Conservation (phyloP, 306 rosid genomes). For the Myrica gale region DNA sequence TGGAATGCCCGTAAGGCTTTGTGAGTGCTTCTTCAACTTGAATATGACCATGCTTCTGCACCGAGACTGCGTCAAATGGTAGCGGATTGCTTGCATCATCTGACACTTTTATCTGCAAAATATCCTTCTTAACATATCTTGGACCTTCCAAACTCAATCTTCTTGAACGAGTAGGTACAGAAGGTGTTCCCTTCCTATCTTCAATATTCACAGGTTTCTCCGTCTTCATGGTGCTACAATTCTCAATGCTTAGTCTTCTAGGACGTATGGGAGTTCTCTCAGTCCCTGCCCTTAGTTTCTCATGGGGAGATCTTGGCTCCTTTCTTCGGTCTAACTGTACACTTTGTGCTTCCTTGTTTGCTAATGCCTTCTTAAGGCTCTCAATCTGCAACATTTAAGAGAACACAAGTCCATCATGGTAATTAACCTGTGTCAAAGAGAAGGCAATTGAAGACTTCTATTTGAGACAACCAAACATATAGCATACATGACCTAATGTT, state of each 20-base stretch:
- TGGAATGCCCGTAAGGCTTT: constrained; percentile 39
- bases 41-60: constrained; percentile 25
- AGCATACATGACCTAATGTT: background rate
- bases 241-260: constrained; percentile 69
- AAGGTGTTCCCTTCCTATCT: constrained; percentile 46
- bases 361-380: constrained; percentile 64
- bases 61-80: constrained; percentile 35
- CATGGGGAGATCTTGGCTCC: constrained; percentile 1
- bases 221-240: constrained; percentile 39
- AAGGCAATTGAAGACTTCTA: background rate
- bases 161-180: constrained; percentile 47
- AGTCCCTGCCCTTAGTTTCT: constrained; percentile 22
- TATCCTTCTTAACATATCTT: constrained; percentile 55
- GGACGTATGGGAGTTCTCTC: constrained; percentile 14
- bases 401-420: background rate
- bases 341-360: constrained; percentile 2
- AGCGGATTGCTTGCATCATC: constrained; percentile 39
- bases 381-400: constrained; percentile 53
- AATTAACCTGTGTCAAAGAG: constrained; percentile 9
- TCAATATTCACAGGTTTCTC: constrained; percentile 40
- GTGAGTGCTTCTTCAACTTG: constrained; percentile 45
- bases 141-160: constrained; percentile 84
- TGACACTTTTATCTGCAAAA: constrained; percentile 28
- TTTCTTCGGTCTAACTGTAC: constrained; percentile 5
- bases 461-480: background rate